Evolutionary conservation across 2,329 filamentous ascomycete species (phyloP).

Genomic region (Helotiales sp.): DNA sequence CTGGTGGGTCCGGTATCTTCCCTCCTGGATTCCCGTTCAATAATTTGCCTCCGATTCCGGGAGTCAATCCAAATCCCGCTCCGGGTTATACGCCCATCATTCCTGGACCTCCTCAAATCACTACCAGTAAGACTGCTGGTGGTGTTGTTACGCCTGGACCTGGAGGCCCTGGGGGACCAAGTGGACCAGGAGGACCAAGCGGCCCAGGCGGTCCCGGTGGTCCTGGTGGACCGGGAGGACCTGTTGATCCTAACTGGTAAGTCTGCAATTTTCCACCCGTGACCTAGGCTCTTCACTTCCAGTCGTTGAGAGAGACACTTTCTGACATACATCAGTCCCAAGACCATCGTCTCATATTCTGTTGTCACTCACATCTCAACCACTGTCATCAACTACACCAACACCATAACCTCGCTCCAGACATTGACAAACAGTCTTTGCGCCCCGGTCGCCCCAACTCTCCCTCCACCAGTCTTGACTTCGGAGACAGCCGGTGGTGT

Average conservation of each 20-base stretch:
- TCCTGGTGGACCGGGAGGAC: background rate
- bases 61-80: background rate
- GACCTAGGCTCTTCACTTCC: background rate
- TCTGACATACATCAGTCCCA: background rate
- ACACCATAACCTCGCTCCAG: conserved; percentile 1
- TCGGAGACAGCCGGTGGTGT: conserved; percentile 11
- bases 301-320: background rate
- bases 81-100: background rate
- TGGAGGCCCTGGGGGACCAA: background rate
- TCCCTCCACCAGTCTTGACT: background rate
- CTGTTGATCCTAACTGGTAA: conserved; percentile 5
- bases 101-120: background rate
- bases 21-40: conserved; percentile 11
- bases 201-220: no score
- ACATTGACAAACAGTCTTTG: conserved; percentile 9
- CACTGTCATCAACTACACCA: conserved; percentile 8
- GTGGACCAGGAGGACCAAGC: background rate
- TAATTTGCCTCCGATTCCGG: background rate
- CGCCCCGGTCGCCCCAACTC: conserved; percentile 3
- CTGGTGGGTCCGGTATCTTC: background rate
- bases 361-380: conserved; percentile 7
- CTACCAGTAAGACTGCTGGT: conserved; percentile 2
- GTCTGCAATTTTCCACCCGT: background rate
- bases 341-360: background rate
- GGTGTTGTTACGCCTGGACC: conserved; percentile 6